Conservation (phyloP, 1,284 basidiomycete species). For the Taiwanofungus camphoratus region DNA sequence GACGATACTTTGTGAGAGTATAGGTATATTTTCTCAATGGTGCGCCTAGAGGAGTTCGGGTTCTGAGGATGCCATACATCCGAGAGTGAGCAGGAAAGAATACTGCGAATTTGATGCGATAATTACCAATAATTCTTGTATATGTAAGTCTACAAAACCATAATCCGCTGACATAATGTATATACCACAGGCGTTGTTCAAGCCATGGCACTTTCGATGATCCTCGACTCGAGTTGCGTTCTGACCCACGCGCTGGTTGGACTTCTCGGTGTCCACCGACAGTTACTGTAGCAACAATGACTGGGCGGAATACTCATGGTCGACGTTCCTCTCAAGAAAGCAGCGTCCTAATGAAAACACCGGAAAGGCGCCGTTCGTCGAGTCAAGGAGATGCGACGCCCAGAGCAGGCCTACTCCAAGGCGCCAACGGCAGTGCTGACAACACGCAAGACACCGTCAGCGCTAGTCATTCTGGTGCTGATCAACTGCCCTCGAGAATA, state of each 20-base stretch:
- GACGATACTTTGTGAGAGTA: not conserved
- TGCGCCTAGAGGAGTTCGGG: not conserved
- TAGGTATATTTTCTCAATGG: not conserved
- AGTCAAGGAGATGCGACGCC: conserved; percentile 26
- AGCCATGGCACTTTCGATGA: no score
- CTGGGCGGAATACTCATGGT: no score
- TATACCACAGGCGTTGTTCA: no score
- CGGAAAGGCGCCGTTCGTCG: conserved; percentile 23
- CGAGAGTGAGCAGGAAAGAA: no score
- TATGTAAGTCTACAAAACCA: no score
- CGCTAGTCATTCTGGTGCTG: conserved; percentile 5
- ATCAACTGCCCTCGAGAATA: conserved; percentile 16
- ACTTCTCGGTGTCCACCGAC: no score
- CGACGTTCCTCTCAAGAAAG: conserved; percentile 18
- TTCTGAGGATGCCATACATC: not conserved
- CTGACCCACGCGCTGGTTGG: no score
- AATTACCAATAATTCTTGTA: no score
- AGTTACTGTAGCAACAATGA: no score
- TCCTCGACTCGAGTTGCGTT: no score
- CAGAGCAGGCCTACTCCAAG: conserved; percentile 14
- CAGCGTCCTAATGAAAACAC: conserved; percentile 11
- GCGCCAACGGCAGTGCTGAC: not conserved
- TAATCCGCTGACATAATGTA: no score
- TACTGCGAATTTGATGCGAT: no score
- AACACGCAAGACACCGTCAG: conserved; percentile 3